A percentile compares a stretch with the other conserved stretches of the same genome.
Conservation (phyloP, 805 yeast species). For the Kregervanrija delftensis region DNA sequence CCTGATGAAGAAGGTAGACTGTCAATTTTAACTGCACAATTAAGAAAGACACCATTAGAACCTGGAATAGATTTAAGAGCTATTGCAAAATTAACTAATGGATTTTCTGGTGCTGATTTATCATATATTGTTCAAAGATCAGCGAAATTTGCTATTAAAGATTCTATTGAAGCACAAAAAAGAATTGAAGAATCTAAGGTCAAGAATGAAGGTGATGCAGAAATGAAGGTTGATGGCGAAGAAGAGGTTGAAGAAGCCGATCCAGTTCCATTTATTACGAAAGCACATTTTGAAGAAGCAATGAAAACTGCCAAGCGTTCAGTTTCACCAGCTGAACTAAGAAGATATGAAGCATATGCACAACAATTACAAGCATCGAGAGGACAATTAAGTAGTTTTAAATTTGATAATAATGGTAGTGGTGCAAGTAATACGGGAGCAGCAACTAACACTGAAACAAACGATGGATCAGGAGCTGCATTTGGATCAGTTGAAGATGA, state of each 20-base stretch:
- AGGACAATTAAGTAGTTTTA: constrained; percentile 88
- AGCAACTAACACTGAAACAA: constrained; percentile 20
- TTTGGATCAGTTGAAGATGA: constrained; percentile 45
- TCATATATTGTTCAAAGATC: constrained; percentile 96
- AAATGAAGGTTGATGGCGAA: constrained; percentile 23
- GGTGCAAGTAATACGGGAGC: neutral
- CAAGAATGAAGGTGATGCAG: constrained; percentile 42
- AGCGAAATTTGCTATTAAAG: constrained; percentile 97
- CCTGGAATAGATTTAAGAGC: constrained; percentile 87
- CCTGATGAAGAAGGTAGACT: constrained; percentile 95
- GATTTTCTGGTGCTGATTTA: constrained; percentile 99
- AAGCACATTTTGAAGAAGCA: constrained; percentile 95
- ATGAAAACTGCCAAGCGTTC: constrained; percentile 99
- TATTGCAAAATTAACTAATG: constrained; percentile 91
- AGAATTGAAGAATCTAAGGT: constrained; percentile 43
- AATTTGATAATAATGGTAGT: constrained; percentile 50
- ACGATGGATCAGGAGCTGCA: constrained; percentile 33
- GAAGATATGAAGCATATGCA: constrained; percentile 97
- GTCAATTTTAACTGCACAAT: constrained; percentile 90
- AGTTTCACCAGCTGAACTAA: constrained; percentile 92
- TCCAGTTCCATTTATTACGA: constrained; percentile 92
- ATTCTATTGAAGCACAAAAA: constrained; percentile 82
- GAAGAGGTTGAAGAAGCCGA: constrained; percentile 75
- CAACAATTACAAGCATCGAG: constrained; percentile 94
- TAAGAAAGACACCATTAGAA: constrained; percentile 97